Evolutionary conservation across 2,329 filamentous ascomycete species (phyloP).

Genomic region (Phialemoniopsis sp.): DNA sequence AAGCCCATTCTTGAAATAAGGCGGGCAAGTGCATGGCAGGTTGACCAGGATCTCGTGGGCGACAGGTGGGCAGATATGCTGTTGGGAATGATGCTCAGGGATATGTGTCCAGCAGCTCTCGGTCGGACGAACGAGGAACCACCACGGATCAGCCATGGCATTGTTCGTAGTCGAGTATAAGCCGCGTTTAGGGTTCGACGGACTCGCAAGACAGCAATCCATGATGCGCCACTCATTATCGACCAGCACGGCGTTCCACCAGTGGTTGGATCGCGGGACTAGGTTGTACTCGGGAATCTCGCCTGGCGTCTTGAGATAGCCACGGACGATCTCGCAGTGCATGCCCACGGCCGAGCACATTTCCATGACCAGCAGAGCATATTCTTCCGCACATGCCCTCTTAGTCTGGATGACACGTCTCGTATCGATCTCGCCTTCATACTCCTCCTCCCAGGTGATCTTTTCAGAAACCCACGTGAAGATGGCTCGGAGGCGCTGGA

Average conservation of each 20-base stretch:
- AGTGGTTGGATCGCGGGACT: constrained; percentile 88
- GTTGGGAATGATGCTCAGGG: constrained; percentile 79
- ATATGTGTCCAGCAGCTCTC: constrained; percentile 97
- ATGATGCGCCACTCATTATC: constrained; percentile 96
- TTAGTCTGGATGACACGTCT: constrained; percentile 79
- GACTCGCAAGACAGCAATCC: constrained; percentile 87
- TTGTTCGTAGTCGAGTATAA: constrained; percentile 71
- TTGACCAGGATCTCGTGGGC: constrained; percentile 82
- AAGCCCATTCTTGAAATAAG: constrained; percentile 79
- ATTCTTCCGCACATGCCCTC: constrained; percentile 83
- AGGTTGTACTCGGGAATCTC: constrained; percentile 77
- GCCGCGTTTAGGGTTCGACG: constrained; percentile 77
- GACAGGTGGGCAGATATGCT: constrained; percentile 88
- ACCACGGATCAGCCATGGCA: constrained; percentile 78
- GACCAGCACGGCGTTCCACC: constrained; percentile 93
- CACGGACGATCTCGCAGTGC: constrained; percentile 79
- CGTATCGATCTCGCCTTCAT: constrained; percentile 79
- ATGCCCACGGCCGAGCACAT: constrained; percentile 92
- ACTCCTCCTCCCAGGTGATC: constrained; percentile 92
- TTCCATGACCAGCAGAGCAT: constrained; percentile 81
- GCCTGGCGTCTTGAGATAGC: constrained; percentile 87
- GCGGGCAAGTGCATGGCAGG: constrained; percentile 78
- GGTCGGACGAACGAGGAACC: constrained; percentile 84
- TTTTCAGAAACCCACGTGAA: constrained; percentile 98
- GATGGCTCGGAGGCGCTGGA: constrained; percentile 87